Evolutionary conservation across 768 basidiomycete species (phyloP), one percentile per base, ranked within the genome.

Genomic region (Lenzites betulinus): DNA sequence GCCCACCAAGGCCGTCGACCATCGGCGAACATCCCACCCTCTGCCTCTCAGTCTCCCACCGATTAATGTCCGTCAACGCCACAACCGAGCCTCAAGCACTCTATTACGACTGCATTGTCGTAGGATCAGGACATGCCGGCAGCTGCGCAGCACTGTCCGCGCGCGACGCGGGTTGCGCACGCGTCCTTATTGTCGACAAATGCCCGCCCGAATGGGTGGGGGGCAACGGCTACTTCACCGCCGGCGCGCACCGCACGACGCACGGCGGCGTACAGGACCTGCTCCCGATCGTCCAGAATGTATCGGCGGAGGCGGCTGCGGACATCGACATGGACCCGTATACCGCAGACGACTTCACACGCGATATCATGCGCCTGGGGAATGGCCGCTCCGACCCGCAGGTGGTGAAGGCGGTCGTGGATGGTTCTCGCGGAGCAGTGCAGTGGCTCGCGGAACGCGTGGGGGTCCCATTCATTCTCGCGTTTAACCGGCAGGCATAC

Each of bases 201-300:
- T 85, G 84, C 41, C 84, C 87, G 1, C 66, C 73, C 41, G 79
- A 80, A 57, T 89, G 87, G 87, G 79, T 71, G 3, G 88, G 88
- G 4, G 88, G 87, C 18, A 89, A 90, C 65, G 84, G 86, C 18
- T 87, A 83, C 72, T 89, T 89, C 73, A 88, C 87, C 30, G 86
- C 87, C 11, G 87, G 87, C 22, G 85, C 87, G 7, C 79, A 83
- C 66, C 83, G 88, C 54, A 87, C 83, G 12, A 83, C 81, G 3
- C 88, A 89, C 64, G 74, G 60, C 16, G 88, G 87, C 1, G 75
- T 89, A n/a, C 63, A 72, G 3, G 86, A 88, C 70, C 77, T 89
- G 36, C 77, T 87, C 23, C 73, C 81, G 3, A 70, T 88, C 60
- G 80, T 88, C 22, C 71, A 67, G 50, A 83, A 82, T 60, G 80